Base-by-base conservation (phyloP, 352 stramenopile genomes). In the Phytophthora brassicae region DNA sequence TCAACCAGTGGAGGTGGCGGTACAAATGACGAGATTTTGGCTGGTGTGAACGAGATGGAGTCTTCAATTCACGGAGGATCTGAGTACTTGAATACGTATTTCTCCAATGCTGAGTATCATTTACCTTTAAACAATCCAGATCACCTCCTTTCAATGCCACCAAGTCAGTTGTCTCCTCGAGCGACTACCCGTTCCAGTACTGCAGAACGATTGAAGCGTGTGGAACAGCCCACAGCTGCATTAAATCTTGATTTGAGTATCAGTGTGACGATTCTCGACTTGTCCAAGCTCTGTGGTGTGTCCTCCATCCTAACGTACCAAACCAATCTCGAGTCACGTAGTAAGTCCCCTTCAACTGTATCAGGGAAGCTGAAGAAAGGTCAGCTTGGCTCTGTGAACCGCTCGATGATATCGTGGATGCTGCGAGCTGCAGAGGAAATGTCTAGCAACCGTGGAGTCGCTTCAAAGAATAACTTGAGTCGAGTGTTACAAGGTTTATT, bases 71-170 rank as follows among this genome's bases (percentile, higher is more conserved):
- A 92, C 29, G 74, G 74, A 20, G 83, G 81, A 43, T 88, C 83
- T 11, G 81, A 90, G 54, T 93, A 90, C 41, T 49, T 88, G 36
- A 90, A 86, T 59, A 74, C 73, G 49, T 93, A 88, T 28, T 90
- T 91, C 50, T 69, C 80, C 2, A 88, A 47, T 57, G 66, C 79
- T 6, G 81, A 92, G 49, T 87, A 84, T 38, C 81, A 90, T 61
- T 49, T 89, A 22, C 79, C 80, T 12, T 68, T 89, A 36, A 89
- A 89, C 54, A 82, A 89, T 23, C 70, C 81, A 4, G 83, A 90
- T 9, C 83, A 90, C 39, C 66, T 85, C 26, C 76, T 87, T 3
- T 87, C 83, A 0, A 61, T 90, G 14, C 79, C 81, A 0, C 47
- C 73, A 22, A 79, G 44, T 47, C 65, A 75, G 13, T 52, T 86